phyloP scores from a whole-genome alignment of 2,329 filamentous ascomycete species.

The Botrytis squamosa region DNA sequence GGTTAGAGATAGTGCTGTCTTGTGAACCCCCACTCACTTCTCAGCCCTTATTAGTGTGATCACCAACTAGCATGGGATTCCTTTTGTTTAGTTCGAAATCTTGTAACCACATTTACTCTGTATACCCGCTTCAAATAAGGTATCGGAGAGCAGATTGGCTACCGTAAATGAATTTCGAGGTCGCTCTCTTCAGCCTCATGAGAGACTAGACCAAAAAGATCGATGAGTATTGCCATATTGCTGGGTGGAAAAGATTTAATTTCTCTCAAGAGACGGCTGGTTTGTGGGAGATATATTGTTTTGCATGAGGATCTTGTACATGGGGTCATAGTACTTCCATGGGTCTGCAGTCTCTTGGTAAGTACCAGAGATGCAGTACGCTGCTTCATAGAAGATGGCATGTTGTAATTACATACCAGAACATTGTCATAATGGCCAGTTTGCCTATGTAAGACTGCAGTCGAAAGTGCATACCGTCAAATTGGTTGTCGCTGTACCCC shows the following conservation, averaged over 20 bases:
- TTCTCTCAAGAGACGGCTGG: conserved; percentile 1
- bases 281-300: conserved; percentile 18
- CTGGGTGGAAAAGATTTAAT: not conserved
- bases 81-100: conserved; percentile 17
- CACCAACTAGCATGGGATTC: conserved; percentile 18
- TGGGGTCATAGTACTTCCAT: conserved; percentile 2
- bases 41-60: conserved; percentile 15
- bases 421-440: not conserved
- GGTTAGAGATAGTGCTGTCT: conserved; percentile 20
- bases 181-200: conserved; percentile 2
- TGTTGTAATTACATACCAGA: conserved; percentile 15
- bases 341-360: conserved; percentile 1
- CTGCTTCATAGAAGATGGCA: conserved; percentile 13
- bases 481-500: conserved; percentile 8
- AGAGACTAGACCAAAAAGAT: not conserved
- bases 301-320: not conserved
- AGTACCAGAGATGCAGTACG: not conserved
- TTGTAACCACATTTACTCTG: conserved; percentile 6
- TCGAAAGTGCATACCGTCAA: conserved; percentile 6
- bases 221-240: not conserved
- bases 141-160: conserved; percentile 19
- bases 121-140: conserved; percentile 29
- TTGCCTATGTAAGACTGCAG: conserved; percentile 13
- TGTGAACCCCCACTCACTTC: conserved; percentile 25
- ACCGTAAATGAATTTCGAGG: not conserved